phyloP scores from a whole-genome alignment of 768 basidiomycete species.

The Trametes gibbosa region DNA sequence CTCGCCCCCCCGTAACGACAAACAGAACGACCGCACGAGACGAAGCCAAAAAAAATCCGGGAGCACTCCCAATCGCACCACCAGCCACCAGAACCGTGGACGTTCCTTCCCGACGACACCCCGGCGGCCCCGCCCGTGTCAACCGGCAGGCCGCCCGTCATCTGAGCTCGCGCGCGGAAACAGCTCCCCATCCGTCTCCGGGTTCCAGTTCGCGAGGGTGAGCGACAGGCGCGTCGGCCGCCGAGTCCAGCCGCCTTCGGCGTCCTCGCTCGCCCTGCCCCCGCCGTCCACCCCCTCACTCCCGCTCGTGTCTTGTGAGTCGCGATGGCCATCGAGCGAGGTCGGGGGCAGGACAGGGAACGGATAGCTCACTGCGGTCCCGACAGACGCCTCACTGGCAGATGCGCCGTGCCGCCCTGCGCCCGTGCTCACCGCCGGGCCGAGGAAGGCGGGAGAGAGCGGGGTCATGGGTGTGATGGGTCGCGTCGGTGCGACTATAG shows the following conservation, averaged over 20 bases:
- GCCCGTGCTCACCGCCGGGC: not conserved
- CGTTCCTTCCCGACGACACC: too few species aligned
- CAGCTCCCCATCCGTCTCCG: constrained; percentile 21
- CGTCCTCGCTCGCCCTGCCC: constrained; percentile 2
- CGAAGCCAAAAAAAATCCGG: too few species aligned
- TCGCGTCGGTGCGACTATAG: not conserved
- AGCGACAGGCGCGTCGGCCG: constrained; percentile 25
- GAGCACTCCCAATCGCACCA: too few species aligned
- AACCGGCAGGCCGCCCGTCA: not conserved
- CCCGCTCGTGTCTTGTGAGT: not conserved
- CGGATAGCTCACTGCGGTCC: constrained; percentile 18
- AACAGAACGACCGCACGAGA: too few species aligned
- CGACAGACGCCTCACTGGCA: constrained; percentile 10
- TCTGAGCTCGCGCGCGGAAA: constrained; percentile 10
- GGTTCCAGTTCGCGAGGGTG: constrained; percentile 27
- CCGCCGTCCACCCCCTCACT: too few species aligned
- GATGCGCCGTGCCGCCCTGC: not conserved
- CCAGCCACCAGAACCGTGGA: too few species aligned
- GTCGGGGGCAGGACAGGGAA: constrained; percentile 20
- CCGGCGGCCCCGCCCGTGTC: too few species aligned
- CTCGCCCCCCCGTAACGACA: too few species aligned
- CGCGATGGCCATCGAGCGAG: constrained; percentile 3
- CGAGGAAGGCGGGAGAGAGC: not conserved
- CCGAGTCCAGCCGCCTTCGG: constrained; percentile 9
- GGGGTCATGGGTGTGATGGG: constrained; percentile 9